Evolutionary conservation across 1,284 basidiomycete genomes (phyloP).

Genomic region (Austroboletus novae-zelandiae): DNA sequence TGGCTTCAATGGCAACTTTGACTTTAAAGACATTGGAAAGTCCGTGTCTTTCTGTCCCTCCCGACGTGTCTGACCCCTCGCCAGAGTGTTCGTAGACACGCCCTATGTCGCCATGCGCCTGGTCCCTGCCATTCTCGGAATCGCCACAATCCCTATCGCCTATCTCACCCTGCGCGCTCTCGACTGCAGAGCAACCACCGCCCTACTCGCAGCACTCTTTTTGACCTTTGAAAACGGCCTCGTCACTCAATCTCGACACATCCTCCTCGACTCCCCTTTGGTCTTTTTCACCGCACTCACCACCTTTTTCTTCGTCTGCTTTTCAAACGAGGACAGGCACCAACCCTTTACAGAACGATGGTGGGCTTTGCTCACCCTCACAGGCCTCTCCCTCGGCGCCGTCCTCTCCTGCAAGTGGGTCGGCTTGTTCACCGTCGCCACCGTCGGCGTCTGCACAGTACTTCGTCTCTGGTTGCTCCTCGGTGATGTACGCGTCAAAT

Average conservation of each 20-base stretch:
- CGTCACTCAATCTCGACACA: conserved; percentile 93
- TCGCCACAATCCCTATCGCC: conserved; percentile 85
- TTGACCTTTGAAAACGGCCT: conserved; percentile 97
- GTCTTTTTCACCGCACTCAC: conserved; percentile 97
- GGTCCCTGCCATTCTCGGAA: conserved; percentile 87
- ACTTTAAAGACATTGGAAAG: conserved; percentile 98
- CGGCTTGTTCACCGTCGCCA: conserved; percentile 97
- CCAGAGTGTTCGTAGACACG: conserved; percentile 78
- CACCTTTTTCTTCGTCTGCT: conserved; percentile 84
- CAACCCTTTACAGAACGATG: conserved; percentile 80
- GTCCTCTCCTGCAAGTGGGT: conserved; percentile 98
- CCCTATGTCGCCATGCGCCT: conserved; percentile 97
- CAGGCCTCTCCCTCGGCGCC: conserved; percentile 87
- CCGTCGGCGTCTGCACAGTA: conserved; percentile 84
- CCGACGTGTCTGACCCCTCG: not conserved
- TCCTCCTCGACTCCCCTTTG: conserved; percentile 95
- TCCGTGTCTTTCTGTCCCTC: conserved; percentile 39
- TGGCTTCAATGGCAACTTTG: conserved; percentile 93
- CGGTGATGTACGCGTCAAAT: conserved; percentile 82
- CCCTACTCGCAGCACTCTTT: conserved; percentile 86
- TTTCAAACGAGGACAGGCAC: conserved; percentile 87
- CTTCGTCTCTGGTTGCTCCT: conserved; percentile 89
- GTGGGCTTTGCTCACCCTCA: conserved; percentile 93
- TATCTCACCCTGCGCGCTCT: conserved; percentile 94
- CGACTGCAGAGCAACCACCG: conserved; percentile 86